Evolutionary conservation across 495 filamentous ascomycete species (phyloP).

Genomic region (Penicillium lividum): DNA sequence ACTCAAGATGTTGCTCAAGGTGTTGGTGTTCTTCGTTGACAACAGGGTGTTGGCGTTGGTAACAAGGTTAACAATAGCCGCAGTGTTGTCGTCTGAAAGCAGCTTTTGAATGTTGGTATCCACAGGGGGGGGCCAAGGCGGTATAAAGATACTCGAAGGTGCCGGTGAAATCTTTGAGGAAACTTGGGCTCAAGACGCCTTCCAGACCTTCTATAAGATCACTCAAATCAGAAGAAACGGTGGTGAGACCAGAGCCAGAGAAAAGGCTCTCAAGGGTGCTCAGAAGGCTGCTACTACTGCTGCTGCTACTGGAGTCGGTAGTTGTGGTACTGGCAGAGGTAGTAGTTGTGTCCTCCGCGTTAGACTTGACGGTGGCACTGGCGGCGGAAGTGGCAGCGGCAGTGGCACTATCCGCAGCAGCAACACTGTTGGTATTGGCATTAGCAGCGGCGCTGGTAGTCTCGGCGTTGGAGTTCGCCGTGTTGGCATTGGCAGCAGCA

Average conservation of each 20-base stretch:
- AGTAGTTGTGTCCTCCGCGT: slow-evolving; percentile 5
- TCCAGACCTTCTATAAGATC: slow-evolving; percentile 21
- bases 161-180: slow-evolving; percentile 31
- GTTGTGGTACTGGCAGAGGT: slow-evolving; percentile 11
- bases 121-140: slow-evolving; percentile 36
- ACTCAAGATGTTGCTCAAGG: slow-evolving; percentile 33
- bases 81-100: slow-evolving; percentile 29
- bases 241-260: slow-evolving; percentile 6
- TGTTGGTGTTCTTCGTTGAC: slow-evolving; percentile 35
- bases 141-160: slow-evolving; percentile 41
- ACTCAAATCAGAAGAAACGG: slow-evolving; percentile 7
- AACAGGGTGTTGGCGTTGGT: slow-evolving; percentile 34
- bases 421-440: slow-evolving; percentile 1
- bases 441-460: background rate
- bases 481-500: background rate
- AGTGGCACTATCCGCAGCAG: background rate
- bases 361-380: slow-evolving; percentile 1
- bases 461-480: slow-evolving; percentile 1
- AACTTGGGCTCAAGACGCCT: slow-evolving; percentile 23
- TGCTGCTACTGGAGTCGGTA: slow-evolving; percentile 8
- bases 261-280: slow-evolving; percentile 6
- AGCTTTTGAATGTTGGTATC: slow-evolving; percentile 44
- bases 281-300: slow-evolving; percentile 1
- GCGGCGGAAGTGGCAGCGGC: background rate
- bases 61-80: slow-evolving; percentile 26